Evolutionary conservation across 176 grass and related monocot genomes (phyloP).

Genomic region (Neostapfia colusana): DNA sequence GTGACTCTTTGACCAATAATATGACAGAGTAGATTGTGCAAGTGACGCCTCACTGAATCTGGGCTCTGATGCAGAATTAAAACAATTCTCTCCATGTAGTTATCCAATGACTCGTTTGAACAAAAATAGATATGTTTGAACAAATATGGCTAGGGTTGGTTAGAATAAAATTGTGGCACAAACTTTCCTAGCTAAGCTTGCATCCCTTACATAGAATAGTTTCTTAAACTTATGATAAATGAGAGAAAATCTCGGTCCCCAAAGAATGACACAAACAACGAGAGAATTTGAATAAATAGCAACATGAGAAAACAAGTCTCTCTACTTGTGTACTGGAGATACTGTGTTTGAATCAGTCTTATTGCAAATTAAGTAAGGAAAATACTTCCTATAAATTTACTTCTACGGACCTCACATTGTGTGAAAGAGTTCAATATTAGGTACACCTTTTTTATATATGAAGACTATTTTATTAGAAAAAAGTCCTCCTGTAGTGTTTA

Average conservation of each 20-base stretch:
- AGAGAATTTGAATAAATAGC: neutral
- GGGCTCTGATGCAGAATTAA: neutral
- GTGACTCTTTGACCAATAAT: conserved; percentile 4
- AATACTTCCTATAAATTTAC: too few species aligned
- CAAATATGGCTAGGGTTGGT: neutral
- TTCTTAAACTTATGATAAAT: neutral
- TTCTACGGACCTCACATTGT: too few species aligned
- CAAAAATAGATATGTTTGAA: too few species aligned
- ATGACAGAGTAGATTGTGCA: neutral
- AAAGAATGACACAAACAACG: neutral
- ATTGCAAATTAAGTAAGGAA: too few species aligned
- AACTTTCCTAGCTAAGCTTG: neutral
- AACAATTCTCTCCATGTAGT: neutral
- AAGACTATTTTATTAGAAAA: too few species aligned
- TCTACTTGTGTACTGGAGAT: too few species aligned
- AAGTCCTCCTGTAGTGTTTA: too few species aligned
- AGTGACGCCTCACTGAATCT: neutral
- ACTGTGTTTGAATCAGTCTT: too few species aligned
- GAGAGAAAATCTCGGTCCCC: neutral
- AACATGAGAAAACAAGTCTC: neutral
- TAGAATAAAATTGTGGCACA: neutral
- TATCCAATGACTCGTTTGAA: neutral
- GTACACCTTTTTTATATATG: too few species aligned
- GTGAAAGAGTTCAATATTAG: too few species aligned
- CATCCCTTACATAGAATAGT: neutral